These are phyloP conservation scores for Sphagnum fallax DNA, from an alignment of 228 moss, liverwort and hornwort species.

Conservation along the genomic window DNA sequence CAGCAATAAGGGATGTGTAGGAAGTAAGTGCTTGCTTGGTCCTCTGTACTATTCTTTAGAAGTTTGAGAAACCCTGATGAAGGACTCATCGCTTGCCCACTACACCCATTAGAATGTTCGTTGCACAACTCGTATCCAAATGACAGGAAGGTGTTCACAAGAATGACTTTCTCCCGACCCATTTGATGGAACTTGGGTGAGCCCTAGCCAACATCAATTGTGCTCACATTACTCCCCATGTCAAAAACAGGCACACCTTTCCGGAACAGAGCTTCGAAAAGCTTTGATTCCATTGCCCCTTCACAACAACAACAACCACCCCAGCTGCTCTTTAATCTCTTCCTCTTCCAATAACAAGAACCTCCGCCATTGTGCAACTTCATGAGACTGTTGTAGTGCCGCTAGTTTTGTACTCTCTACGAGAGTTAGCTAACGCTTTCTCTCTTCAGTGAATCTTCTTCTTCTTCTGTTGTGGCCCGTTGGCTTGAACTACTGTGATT, in stretches of 20 bases:
- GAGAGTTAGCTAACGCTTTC: no score
- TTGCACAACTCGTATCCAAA: slow-evolving; percentile 69
- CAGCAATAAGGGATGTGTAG: neutral
- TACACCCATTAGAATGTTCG: slow-evolving; percentile 20
- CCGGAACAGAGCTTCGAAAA: no score
- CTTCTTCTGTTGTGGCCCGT: no score
- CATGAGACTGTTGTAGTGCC: no score
- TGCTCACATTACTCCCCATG: slow-evolving; percentile 89
- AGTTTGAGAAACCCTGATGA: slow-evolving; percentile 50
- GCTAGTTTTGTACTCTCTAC: no score
- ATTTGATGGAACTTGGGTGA: slow-evolving; percentile 89
- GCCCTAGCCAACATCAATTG: slow-evolving; percentile 90
- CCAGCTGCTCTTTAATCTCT: no score
- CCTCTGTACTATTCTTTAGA: slow-evolving; percentile 63
- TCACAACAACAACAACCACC: no score
- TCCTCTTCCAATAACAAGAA: no score
- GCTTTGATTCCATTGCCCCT: no score
- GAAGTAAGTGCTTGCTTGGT: slow-evolving; percentile 30
- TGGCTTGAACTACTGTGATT: no score
- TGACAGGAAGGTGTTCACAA: slow-evolving; percentile 76
- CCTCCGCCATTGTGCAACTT: no score
- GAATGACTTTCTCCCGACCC: slow-evolving; percentile 97
- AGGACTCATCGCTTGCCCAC: slow-evolving; percentile 12
- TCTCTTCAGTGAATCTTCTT: no score
- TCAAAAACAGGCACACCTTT: slow-evolving; percentile 87